Base-by-base conservation (phyloP, 2,329 filamentous ascomycete genomes). In the Stachybotrys chartarum region DNA sequence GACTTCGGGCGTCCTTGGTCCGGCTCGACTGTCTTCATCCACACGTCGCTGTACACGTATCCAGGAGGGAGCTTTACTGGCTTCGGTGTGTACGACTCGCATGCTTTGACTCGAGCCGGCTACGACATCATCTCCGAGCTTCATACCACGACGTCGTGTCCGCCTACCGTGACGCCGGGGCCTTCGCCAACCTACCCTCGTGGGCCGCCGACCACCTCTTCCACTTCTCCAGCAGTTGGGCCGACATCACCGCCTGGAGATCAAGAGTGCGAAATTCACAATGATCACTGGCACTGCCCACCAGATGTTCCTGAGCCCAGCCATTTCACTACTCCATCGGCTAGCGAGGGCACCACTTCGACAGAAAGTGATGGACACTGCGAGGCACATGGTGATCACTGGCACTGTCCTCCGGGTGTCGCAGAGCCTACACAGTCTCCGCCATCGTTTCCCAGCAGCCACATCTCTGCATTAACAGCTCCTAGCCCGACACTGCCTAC, bases 391-490 rank as follows among this genome's bases (percentile, higher is more conserved):
- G 50, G 44, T 17, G 52, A 56, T 52, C 51, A 59, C 44, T 56
- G 56, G 56, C 55, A 63, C 42, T 63, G 61, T 42, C 60, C 59
- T 7, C 55, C 58, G 1, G 60, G 61, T 16, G 57, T 61, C 10
- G 50, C 57, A 4, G 56, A 60, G 12, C 56, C 59, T 8, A 49
- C 47, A 48, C 42, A 12, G 44, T 7, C 7, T 18, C 11, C 6
- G n/a, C 5, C 44, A 46, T 16, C 39, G n/a, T 18, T 46, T 46
- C 44, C 12, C 7, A 16, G n/a, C 44, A 5, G 5, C 44, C 44
- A 46, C 16, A 16, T 46, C 5, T 18, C 7, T 6, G n/a, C n/a
- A n/a, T n/a, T n/a, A n/a, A 10, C 7, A 17, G 16, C 47, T 24
- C 47, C 17, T 11, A 49, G 47, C 6, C 47, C 24, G n/a, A n/a